Conservation (phyloP, 129 eudicot species). For the Flaveria brownii region DNA sequence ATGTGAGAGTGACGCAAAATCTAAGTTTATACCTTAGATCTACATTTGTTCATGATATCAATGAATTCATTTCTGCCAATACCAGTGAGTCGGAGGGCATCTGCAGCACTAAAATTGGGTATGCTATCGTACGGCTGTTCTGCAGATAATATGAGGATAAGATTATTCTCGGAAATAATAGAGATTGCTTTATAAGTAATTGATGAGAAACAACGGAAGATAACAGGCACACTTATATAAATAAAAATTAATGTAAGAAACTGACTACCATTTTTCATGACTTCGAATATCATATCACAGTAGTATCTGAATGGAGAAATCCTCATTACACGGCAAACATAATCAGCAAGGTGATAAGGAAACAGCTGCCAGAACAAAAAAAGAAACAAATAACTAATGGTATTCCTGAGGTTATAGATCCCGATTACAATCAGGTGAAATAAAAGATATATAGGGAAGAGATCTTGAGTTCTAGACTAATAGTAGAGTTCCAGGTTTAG, state of each 20-base stretch:
- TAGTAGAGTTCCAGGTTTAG: constrained; percentile 9
- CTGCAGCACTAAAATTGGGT: constrained; percentile 98
- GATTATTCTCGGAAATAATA: neutral
- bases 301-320: constrained; percentile 96
- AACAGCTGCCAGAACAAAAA: constrained; percentile 76
- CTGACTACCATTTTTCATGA: constrained; percentile 89
- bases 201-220: constrained; percentile 3
- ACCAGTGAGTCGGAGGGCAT: constrained; percentile 95
- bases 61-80: constrained; percentile 98
- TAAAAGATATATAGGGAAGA: neutral
- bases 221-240: neutral
- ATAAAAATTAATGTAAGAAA: constrained; percentile 23
- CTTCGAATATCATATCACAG: constrained; percentile 96
- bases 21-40: constrained; percentile 75
- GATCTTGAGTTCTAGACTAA: neutral
- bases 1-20: constrained; percentile 18
- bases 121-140: constrained; percentile 99
- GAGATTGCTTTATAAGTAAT: neutral
- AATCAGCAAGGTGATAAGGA: constrained; percentile 98
- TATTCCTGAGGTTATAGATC: neutral
- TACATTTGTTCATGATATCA: constrained; percentile 99
- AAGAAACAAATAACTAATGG: constrained; percentile 8
- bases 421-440: constrained; percentile 8
- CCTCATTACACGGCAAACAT: constrained; percentile 97
- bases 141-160: constrained; percentile 46